Conservation (phyloP, 768 basidiomycete species). For the Auricularia auricula-judae region DNA sequence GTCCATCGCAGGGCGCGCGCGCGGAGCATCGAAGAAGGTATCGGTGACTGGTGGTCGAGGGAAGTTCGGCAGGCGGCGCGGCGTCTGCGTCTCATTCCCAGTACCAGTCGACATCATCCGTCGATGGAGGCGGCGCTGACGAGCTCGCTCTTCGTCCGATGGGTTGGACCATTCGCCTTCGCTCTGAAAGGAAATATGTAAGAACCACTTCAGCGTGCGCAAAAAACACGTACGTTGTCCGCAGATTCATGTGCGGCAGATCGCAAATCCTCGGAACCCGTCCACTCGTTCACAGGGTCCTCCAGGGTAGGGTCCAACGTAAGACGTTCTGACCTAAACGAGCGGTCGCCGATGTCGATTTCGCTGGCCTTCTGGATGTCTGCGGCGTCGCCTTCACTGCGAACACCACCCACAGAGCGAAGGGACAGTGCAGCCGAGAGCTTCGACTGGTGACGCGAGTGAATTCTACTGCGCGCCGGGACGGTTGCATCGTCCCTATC, state of each 20-base stretch:
- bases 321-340: constrained; percentile 11
- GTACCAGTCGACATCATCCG: constrained; percentile 38
- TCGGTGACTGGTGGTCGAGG: constrained; percentile 52
- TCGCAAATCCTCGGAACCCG: constrained; percentile 58
- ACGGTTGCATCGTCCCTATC: constrained; percentile 35
- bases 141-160: constrained; percentile 78
- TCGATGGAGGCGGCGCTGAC: constrained; percentile 53
- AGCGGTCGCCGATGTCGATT: constrained; percentile 3
- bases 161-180: constrained; percentile 87
- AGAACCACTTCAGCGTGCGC: constrained; percentile 6
- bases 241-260: constrained; percentile 43
- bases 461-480: constrained; percentile 38
- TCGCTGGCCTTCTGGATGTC: constrained; percentile 25
- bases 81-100: constrained; percentile 39
- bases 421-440: constrained; percentile 60
- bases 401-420: constrained; percentile 42
- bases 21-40: constrained; percentile 20
- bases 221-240: constrained; percentile 44
- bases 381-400: constrained; percentile 10
- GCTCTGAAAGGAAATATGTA: constrained; percentile 34
- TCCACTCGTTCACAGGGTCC: constrained; percentile 65
- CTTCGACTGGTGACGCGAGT: constrained; percentile 60
- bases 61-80: constrained; percentile 68
- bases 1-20: constrained; percentile 12
- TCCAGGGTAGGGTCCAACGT: constrained; percentile 13